Conservation (phyloP, 768 basidiomycete genomes). For the Stropharia rugosoannulata region DNA sequence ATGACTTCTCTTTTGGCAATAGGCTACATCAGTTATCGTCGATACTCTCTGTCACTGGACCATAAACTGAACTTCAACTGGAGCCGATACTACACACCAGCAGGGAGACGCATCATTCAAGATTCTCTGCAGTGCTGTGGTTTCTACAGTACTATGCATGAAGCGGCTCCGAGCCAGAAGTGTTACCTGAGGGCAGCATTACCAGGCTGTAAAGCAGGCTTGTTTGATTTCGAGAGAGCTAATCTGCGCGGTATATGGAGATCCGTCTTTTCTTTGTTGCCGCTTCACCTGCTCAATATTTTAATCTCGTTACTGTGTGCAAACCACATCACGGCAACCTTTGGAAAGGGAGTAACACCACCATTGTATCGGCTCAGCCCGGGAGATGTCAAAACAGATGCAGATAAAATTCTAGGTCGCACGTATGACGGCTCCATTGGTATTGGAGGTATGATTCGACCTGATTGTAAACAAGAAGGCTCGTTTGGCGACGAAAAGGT, state of each 20-base stretch:
- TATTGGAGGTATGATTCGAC: background rate
- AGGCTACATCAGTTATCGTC: constrained; percentile 66
- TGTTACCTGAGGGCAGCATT: constrained; percentile 64
- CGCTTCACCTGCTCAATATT: constrained; percentile 61
- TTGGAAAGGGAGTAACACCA: constrained; percentile 67
- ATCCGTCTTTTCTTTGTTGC: constrained; percentile 54
- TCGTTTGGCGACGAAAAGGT: background rate
- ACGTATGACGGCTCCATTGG: background rate
- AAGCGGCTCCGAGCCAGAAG: constrained; percentile 50
- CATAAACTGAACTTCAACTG: constrained; percentile 68
- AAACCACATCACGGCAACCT: constrained; percentile 61
- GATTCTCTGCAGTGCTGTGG: constrained; percentile 67
- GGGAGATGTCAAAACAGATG: constrained; percentile 43
- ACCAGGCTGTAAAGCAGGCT: constrained; percentile 66
- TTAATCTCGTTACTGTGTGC: constrained; percentile 60
- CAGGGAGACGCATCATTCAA: constrained; percentile 57
- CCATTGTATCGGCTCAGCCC: constrained; percentile 53
- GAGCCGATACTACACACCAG: constrained; percentile 59
- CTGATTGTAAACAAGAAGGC: background rate
- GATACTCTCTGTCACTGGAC: constrained; percentile 57
- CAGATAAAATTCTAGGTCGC: constrained; percentile 30
- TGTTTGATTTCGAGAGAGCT: constrained; percentile 51
- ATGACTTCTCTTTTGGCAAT: constrained; percentile 56
- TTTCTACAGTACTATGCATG: constrained; percentile 60
- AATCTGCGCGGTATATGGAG: constrained; percentile 48